Base-by-base conservation (phyloP, 2,329 filamentous ascomycete species). In the Aureobasidium subglaciale region DNA sequence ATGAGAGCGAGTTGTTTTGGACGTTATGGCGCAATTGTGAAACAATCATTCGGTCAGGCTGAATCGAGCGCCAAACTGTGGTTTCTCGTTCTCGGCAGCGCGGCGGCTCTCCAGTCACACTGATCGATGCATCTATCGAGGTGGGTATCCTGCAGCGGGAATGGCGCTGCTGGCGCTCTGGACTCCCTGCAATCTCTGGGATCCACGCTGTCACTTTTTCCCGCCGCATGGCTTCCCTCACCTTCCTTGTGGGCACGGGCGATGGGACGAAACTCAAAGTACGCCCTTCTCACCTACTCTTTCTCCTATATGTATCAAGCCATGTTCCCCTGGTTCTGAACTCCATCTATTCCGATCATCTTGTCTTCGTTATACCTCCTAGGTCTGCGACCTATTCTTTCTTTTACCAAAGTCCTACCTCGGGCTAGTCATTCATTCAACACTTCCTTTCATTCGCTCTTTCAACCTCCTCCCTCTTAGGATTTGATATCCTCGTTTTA, bases 361-460 rank as follows among this genome's bases (percentile, higher is more conserved):
- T 29, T 38, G 20, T 34, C 34, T 54, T 54, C 50, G 16, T 54
- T 54, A 13, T 20, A 16, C 48, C 32, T 49, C 40, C 53, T 45
- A 48, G 55, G 55, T 56, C 55, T 56, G 55, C 50, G 55, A 56
- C 55, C 55, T 56, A 35, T 56, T 30, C 53, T 40, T 56, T 55
- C 43, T 40, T 45, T 55, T 6, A 43, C 43, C 27, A 38, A 53
- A 53, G 49, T 53, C 49, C 49, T 53, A 32, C 13, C 32, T 40
- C 22, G 37, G 46, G 46, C 46, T 50, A 50, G 34, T 50, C 46
- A 24, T 50, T 41, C 48, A 52, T 52, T 52, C 48, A 41, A 8
- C 35, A 52, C 16, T 52, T 52, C 11, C 42, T 18, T 50, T 56
- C 55, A 42, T 48, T 50, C 43, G 25, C 42, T 42, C 43, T 27